These are phyloP conservation scores for Phycomyces blakesleeanus DNA, from an alignment of 192 early-diverging fungal species.

Conservation along the genomic window DNA sequence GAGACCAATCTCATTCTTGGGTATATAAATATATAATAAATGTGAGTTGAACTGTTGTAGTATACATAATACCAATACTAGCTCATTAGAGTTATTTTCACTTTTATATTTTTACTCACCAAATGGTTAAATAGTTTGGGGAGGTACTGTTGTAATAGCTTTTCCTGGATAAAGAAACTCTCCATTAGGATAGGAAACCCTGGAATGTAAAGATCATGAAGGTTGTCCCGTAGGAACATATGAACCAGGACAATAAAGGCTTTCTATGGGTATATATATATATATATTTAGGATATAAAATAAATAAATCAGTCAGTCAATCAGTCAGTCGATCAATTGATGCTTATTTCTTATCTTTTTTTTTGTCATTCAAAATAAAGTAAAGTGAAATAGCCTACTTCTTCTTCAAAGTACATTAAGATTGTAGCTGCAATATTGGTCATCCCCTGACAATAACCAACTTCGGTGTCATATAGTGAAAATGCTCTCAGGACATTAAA, in stretches of 20 bases:
- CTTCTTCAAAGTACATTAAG: conserved; percentile 63
- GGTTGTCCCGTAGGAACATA: conserved; percentile 43
- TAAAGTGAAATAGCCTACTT: too few relatives aligned
- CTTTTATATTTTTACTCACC: too few relatives aligned
- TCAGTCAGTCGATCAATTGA: too few relatives aligned
- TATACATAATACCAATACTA: too few relatives aligned
- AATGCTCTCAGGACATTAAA: conserved; percentile 81
- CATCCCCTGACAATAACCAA: conserved; percentile 90
- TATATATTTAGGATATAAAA: too few relatives aligned
- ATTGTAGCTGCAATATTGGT: conserved; percentile 74
- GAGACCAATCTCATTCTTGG: conserved; percentile 43
- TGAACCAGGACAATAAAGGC: conserved; percentile 48
- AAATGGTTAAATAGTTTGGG: conserved; percentile 44
- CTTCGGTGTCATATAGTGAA: conserved; percentile 65
- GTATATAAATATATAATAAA: neutral
- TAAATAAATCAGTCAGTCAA: too few relatives aligned
- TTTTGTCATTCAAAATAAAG: too few relatives aligned
- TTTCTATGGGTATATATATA: too few relatives aligned
- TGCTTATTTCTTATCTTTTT: too few relatives aligned
- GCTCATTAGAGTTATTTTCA: too few relatives aligned
- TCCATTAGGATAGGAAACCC: conserved; percentile 55
- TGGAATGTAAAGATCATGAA: conserved; percentile 49
- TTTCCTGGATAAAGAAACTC: conserved; percentile 54
- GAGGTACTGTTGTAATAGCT: conserved; percentile 39
- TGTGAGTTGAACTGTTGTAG: too few relatives aligned